These are phyloP conservation scores for Leccinum obscurum DNA, from an alignment of 768 basidiomycete genomes.

Conservation along the genomic window DNA sequence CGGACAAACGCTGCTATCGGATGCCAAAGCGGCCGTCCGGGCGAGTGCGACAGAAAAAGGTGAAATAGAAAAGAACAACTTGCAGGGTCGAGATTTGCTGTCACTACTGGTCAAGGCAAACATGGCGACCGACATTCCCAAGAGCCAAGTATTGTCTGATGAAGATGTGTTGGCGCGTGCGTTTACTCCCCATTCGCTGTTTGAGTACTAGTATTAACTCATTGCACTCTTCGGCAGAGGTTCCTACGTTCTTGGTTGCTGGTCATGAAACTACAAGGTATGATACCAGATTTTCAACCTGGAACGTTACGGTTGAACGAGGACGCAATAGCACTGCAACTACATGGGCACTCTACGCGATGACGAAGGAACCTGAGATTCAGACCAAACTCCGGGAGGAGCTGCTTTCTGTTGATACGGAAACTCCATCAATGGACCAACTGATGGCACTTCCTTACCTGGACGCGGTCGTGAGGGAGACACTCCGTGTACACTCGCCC, in stretches of 20 bases:
- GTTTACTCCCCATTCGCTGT: slow-evolving; percentile 11
- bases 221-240: neutral
- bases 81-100: slow-evolving; percentile 53
- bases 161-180: slow-evolving; percentile 58
- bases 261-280: slow-evolving; percentile 5
- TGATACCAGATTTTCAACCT: neutral
- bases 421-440: slow-evolving; percentile 68
- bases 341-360: slow-evolving; percentile 60
- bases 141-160: slow-evolving; percentile 56
- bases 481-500: slow-evolving; percentile 55
- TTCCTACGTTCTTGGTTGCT: neutral
- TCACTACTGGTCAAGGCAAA: slow-evolving; percentile 4
- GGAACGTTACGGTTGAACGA: neutral
- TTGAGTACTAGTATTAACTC: neutral
- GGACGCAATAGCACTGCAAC: slow-evolving; percentile 35
- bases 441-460: slow-evolving; percentile 67
- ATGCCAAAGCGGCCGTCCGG: slow-evolving; percentile 44
- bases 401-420: slow-evolving; percentile 48
- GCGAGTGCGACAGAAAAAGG: slow-evolving; percentile 22
- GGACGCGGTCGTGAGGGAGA: slow-evolving; percentile 67
- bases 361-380: slow-evolving; percentile 46
- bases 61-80: slow-evolving; percentile 35
- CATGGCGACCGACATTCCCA: slow-evolving; percentile 51
- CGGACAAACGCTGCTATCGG: slow-evolving; percentile 46
- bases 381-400: slow-evolving; percentile 63